Conservation (phyloP, 495 filamentous ascomycete genomes). For the Aspergillus mulundensis region DNA sequence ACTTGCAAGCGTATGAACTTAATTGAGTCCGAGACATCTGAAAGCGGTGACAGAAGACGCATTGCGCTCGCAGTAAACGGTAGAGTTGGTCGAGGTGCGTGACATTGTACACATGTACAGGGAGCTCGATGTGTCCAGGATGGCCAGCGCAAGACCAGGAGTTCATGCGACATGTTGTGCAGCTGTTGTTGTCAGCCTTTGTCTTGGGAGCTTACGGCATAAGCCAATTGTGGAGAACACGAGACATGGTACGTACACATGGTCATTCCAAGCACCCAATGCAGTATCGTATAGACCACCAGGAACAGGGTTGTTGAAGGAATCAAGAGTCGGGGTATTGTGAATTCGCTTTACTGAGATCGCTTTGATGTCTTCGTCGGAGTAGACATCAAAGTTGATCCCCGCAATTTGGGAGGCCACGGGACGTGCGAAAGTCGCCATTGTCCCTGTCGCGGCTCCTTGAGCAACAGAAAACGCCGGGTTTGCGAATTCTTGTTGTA, state of each 20-base stretch:
- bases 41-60: constrained; percentile 81
- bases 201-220: background rate
- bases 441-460: constrained; percentile 40
- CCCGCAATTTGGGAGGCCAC: constrained; percentile 78
- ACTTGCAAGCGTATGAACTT: constrained; percentile 75
- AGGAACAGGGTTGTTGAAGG: constrained; percentile 75
- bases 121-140: constrained; percentile 90
- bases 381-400: constrained; percentile 84
- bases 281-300: constrained; percentile 91
- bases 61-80: constrained; percentile 78
- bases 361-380: constrained; percentile 73
- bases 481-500: constrained; percentile 25
- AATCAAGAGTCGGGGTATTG: constrained; percentile 85
- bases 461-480: constrained; percentile 40
- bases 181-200: constrained; percentile 49
- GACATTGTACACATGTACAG: constrained; percentile 87
- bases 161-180: constrained; percentile 81
- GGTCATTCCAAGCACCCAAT: constrained; percentile 83
- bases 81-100: constrained; percentile 89
- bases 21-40: constrained; percentile 68
- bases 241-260: constrained; percentile 55
- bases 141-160: constrained; percentile 84
- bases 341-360: constrained; percentile 91
- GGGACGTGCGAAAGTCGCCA: constrained; percentile 82
- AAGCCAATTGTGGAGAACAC: background rate